A percentile compares a stretch with the other conserved stretches of the same genome.
Conservation (phyloP, 1,139 yeast genomes). For the Saccharomyces hybrid region DNA sequence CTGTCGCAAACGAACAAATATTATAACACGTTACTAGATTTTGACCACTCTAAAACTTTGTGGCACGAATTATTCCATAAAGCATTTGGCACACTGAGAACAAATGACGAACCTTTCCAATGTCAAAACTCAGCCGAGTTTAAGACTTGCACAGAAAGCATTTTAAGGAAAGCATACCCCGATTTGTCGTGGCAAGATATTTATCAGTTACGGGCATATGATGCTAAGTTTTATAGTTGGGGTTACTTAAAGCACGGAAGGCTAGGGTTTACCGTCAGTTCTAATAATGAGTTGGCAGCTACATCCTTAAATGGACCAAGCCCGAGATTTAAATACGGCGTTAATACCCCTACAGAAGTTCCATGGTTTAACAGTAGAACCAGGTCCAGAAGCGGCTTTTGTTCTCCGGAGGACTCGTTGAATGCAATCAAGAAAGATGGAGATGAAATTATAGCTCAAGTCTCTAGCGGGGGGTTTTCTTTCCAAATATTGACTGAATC, state of each 20-base stretch:
- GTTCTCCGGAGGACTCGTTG: constrained; percentile 18
- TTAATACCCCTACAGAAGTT: constrained; percentile 39
- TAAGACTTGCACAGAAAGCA: constrained; percentile 27
- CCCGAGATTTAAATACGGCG: constrained; percentile 32
- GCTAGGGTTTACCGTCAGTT: constrained; percentile 42
- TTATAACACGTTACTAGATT: constrained; percentile 29
- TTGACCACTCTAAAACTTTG: constrained; percentile 35
- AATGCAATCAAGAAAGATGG: constrained; percentile 11
- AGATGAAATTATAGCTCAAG: constrained; percentile 41
- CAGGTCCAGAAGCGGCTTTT: background rate
- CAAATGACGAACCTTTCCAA: constrained; percentile 37
- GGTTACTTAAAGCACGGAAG: constrained; percentile 49
- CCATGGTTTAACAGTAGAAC: constrained; percentile 25
- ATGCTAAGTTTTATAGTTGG: constrained; percentile 54
- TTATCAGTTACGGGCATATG: constrained; percentile 37
- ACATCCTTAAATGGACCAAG: constrained; percentile 25
- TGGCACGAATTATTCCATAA: constrained; percentile 44
- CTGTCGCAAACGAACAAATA: constrained; percentile 40
- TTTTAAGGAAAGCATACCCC: constrained; percentile 25
- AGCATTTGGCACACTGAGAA: constrained; percentile 38
- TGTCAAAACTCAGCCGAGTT: constrained; percentile 14
- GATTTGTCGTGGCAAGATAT: constrained; percentile 44
- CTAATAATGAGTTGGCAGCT: constrained; percentile 29
- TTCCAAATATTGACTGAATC: constrained; percentile 49
- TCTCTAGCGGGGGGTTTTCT: constrained; percentile 63